These are phyloP conservation scores for Marasmius fiardii DNA, from an alignment of 1,284 basidiomycete species.

Conservation along the genomic window DNA sequence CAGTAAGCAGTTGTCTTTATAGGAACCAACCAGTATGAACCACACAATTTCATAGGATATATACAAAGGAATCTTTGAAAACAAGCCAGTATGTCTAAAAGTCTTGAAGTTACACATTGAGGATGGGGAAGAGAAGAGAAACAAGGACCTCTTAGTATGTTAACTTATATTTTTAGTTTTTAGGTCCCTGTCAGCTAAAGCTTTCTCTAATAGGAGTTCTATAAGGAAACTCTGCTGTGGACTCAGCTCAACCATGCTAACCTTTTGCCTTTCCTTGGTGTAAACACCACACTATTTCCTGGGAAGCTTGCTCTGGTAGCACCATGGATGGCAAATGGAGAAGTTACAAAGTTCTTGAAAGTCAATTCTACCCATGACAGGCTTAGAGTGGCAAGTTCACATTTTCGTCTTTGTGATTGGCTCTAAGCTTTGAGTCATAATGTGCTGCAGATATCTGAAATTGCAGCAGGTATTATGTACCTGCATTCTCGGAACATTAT, in stretches of 20 bases:
- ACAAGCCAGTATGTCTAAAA: background rate
- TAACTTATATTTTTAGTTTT: background rate
- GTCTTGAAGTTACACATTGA: background rate
- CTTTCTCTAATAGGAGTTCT: constrained; percentile 8
- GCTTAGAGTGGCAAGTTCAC: background rate
- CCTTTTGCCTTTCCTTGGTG: constrained; percentile 13
- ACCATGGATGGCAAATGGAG: constrained; percentile 14
- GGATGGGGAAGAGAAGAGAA: background rate
- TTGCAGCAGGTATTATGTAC: background rate
- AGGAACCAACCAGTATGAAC: too few species aligned
- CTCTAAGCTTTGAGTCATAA: background rate
- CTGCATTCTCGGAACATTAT: background rate
- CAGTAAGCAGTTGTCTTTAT: too few species aligned
- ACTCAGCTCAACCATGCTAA: constrained; percentile 13
- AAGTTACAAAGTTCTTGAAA: constrained; percentile 9
- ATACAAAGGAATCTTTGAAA: background rate
- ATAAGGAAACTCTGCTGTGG: constrained; percentile 14
- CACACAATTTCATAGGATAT: background rate
- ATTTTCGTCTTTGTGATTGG: background rate
- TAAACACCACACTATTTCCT: constrained; percentile 9
- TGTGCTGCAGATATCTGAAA: background rate
- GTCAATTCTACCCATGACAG: constrained; percentile 10
- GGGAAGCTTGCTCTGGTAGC: constrained; percentile 11
- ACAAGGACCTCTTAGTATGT: background rate
- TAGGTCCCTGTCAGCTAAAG: too few species aligned